Percentiles rank a stretch among this genome's conserved stretches.
phyloP scores from a whole-genome alignment of 495 filamentous ascomycete species.

The Baudoinia panamericana region DNA sequence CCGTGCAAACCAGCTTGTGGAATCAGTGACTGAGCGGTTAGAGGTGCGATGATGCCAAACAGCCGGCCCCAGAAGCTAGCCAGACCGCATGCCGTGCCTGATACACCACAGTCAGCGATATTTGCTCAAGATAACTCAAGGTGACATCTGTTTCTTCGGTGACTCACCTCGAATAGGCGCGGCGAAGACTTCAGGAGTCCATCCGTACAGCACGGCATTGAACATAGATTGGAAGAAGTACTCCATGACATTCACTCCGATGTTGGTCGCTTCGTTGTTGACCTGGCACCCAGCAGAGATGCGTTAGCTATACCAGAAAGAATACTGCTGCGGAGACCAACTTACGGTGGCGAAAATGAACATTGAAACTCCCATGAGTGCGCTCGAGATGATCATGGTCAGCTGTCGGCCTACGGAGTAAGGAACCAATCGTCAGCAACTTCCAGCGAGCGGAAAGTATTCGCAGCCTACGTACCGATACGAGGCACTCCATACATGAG shows the following conservation, averaged over 20 bases:
- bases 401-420: constrained; percentile 1
- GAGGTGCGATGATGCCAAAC: constrained; percentile 34
- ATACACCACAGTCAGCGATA: too few relatives aligned
- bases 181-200: constrained; percentile 45
- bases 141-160: too few relatives aligned
- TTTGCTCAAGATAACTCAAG: too few relatives aligned
- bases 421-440: too few relatives aligned
- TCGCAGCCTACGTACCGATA: too few relatives aligned
- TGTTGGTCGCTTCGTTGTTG: constrained; percentile 33
- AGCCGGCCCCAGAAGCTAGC: constrained; percentile 39
- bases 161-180: constrained; percentile 40
- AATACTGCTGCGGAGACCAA: too few relatives aligned
- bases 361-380: constrained; percentile 34
- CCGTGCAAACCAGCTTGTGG: constrained; percentile 10
- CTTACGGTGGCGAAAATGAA: constrained; percentile 34
- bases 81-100: constrained; percentile 39
- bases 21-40: constrained; percentile 31
- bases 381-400: constrained; percentile 36
- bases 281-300: too few relatives aligned
- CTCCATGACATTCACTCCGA: constrained; percentile 35
- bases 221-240: constrained; percentile 41
- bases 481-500: constrained; percentile 30
- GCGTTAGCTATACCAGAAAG: too few relatives aligned
- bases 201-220: constrained; percentile 45
- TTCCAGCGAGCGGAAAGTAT: too few relatives aligned